Percentiles rank a stretch among this genome's conserved stretches.
phyloP scores from a whole-genome alignment of 73 alveolate species.

The Tetrahymena borealis region DNA sequence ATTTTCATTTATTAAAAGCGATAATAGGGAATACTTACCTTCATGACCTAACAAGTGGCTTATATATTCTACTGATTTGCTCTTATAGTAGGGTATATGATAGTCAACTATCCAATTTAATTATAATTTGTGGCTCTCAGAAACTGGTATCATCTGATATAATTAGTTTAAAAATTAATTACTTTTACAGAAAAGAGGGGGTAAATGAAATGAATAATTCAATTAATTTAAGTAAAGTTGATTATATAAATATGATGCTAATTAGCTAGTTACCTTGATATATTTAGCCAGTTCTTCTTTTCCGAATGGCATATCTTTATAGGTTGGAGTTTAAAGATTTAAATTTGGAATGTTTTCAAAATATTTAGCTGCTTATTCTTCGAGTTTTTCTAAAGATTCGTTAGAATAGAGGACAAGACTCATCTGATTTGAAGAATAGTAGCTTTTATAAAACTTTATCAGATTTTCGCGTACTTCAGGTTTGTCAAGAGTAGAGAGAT shows the following conservation, averaged over 20 bases:
- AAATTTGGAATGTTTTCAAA: constrained; percentile 53
- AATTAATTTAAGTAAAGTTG: no score
- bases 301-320: constrained; percentile 47
- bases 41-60: constrained; percentile 91
- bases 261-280: constrained; percentile 22
- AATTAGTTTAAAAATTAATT: not conserved
- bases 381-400: constrained; percentile 52
- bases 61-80: constrained; percentile 72
- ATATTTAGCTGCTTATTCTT: constrained; percentile 43
- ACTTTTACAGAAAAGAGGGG: not conserved
- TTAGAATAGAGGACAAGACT: constrained; percentile 68
- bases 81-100: constrained; percentile 38
- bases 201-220: no score
- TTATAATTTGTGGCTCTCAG: not conserved
- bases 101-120: constrained; percentile 10
- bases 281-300: constrained; percentile 45
- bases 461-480: constrained; percentile 74
- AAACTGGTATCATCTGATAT: not conserved
- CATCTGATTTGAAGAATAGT: constrained; percentile 85
- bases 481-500: constrained; percentile 57
- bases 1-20: constrained; percentile 68
- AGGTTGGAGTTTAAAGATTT: constrained; percentile 16
- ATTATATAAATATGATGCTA: no score
- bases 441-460: constrained; percentile 61
- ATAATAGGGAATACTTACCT: constrained; percentile 78